These are phyloP conservation scores for Tylopilus rubrobrunneus DNA, from an alignment of 768 basidiomycete genomes.

Conservation along the genomic window DNA sequence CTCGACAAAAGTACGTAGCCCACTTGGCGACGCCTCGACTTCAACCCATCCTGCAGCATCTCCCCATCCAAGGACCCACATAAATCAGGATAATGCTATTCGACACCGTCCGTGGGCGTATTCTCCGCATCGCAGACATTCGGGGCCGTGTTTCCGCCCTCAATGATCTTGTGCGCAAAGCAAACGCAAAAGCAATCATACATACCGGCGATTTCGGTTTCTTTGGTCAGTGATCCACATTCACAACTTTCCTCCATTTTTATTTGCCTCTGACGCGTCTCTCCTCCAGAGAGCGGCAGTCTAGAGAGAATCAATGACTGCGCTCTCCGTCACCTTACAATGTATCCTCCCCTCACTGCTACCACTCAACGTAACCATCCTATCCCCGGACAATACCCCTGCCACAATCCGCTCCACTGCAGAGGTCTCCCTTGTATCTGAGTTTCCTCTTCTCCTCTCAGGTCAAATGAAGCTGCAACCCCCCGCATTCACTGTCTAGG, in stretches of 20 bases:
- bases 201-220: conserved; percentile 99
- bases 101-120: conserved; percentile 75
- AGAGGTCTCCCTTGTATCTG: conserved; percentile 79
- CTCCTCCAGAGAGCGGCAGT: conserved; percentile 60
- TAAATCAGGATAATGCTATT: conserved; percentile 61
- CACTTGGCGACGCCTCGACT: conserved; percentile 48
- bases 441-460: conserved; percentile 88
- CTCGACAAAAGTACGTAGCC: conserved; percentile 46
- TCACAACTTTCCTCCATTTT: background rate
- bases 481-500: conserved; percentile 96
- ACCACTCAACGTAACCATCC: conserved; percentile 74
- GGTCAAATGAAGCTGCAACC: conserved; percentile 88
- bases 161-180: conserved; percentile 86
- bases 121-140: conserved; percentile 94
- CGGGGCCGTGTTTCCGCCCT: conserved; percentile 83
- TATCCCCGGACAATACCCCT: conserved; percentile 66
- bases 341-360: conserved; percentile 93
- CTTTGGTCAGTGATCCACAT: conserved; percentile 57
- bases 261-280: conserved; percentile 16
- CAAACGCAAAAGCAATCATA: conserved; percentile 87
- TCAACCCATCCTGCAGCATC: conserved; percentile 57
- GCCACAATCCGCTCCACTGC: conserved; percentile 68
- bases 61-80: conserved; percentile 45
- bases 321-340: conserved; percentile 91
- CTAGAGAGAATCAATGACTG: conserved; percentile 91